Base-by-base conservation (phyloP, 257 asterid genomes). In the Paulownia fortunei region DNA sequence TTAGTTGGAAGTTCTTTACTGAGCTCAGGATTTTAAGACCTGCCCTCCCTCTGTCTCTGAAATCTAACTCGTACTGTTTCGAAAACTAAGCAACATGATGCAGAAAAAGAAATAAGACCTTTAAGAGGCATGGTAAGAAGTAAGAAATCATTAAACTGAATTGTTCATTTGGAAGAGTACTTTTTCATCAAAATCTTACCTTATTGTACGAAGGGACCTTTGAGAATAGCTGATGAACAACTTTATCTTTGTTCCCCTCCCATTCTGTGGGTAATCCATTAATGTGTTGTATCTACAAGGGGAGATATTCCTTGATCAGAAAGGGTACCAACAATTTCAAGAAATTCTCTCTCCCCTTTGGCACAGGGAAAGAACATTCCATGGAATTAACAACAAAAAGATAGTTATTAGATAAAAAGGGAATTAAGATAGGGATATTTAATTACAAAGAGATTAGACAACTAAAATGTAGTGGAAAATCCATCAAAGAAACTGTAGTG, bases 1-100 rank as follows among this genome's bases (percentile, higher is more conserved):
- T 91, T 56, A 93, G 79, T 36, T 95, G 98, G 74, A 95, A 95
- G 83, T 95, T 95, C 89, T 93, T 93, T 18, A 90, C 96, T 1
- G 99, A 95, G 80, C 92, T 93, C 87, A 82, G 89, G 83, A 95
- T 87, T 82, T 86, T 84, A 18, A 90, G 96, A 65, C 93, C 94
- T 24, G 94, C 69, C 80, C 92, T 78, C 70, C 97, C 99, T 81
- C 87, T 89, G 56, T 91, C 96, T 89, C 97, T 89, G 86, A 78
- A 92, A 73, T 95, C 97, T 72, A 95, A 79, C 86, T 93, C 98
- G 27, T 91, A 86, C 83, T 84, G 94, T 46, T 87, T 91, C 44
- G 93, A 76, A 39, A 86, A 81, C 99, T 94, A 37, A 72, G 54
- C 42, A 75, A 69, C 71, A 37, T 16, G 12, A 70, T 1, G 23